phyloP scores from a whole-genome alignment of 163 green algal species.

The Dunaliella salina region DNA sequence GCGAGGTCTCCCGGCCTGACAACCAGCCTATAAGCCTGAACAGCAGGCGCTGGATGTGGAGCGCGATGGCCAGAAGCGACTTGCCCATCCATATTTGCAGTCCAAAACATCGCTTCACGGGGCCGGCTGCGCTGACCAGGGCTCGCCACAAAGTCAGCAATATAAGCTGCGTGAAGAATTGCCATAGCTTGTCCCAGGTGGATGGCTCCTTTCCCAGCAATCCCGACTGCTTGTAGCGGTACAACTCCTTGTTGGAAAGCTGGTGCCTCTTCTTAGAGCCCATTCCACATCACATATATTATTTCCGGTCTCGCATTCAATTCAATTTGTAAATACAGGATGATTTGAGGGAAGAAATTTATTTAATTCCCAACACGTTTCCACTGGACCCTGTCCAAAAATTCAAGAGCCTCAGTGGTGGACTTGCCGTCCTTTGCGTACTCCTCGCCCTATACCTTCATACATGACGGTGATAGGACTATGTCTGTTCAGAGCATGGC shows the following conservation, averaged over 20 bases:
- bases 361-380: too few relatives aligned
- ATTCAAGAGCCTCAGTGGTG: too few relatives aligned
- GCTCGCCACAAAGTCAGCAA: conserved; percentile 17
- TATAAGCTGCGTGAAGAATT: conserved; percentile 23
- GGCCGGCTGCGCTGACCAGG: conserved; percentile 11
- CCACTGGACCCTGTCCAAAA: too few relatives aligned
- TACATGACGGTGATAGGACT: too few relatives aligned
- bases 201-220: not conserved
- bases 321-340: too few relatives aligned
- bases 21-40: conserved; percentile 56
- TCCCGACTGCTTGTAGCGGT: not conserved
- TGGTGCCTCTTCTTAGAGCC: not conserved
- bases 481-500: too few relatives aligned
- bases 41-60: conserved; percentile 29
- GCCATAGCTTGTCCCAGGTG: not conserved
- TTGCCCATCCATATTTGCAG: conserved; percentile 44
- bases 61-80: conserved; percentile 28
- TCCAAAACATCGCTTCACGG: conserved; percentile 40
- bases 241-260: conserved; percentile 9
- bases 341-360: too few relatives aligned
- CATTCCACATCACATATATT: not conserved
- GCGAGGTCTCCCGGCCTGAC: conserved; percentile 18
- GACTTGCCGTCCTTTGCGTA: too few relatives aligned
- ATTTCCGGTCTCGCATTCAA: not conserved
- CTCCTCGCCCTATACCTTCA: too few relatives aligned